Evolutionary conservation across 2,329 filamentous ascomycete species (phyloP).

Genomic region (Trichoderma arundinaceum): DNA sequence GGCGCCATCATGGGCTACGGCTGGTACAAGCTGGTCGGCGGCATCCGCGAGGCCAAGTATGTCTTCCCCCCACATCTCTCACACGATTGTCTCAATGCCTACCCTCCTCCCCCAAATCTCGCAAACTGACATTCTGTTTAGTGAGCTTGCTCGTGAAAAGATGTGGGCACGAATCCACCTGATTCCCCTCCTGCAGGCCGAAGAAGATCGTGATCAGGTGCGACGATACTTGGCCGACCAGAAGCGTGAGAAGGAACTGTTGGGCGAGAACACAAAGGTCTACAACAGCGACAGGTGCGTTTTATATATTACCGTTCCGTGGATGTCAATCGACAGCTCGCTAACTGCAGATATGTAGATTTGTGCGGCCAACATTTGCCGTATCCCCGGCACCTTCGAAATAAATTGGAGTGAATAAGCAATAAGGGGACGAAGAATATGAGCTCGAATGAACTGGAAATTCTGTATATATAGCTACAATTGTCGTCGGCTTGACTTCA

Average conservation of each 20-base stretch:
- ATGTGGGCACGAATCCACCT: slow-evolving; percentile 97
- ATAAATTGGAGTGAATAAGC: slow-evolving; percentile 46
- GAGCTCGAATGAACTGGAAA: slow-evolving; percentile 5
- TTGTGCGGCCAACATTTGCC: slow-evolving; percentile 80
- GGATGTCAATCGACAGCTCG: neutral
- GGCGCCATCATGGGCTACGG: slow-evolving; percentile 84
- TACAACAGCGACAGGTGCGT: slow-evolving; percentile 88
- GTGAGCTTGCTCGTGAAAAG: slow-evolving; percentile 94
- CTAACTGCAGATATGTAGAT: slow-evolving; percentile 55
- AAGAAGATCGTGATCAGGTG: slow-evolving; percentile 95
- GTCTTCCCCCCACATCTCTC: slow-evolving; percentile 41
- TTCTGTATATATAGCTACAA: slow-evolving; percentile 31
- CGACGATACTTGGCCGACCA: slow-evolving; percentile 84
- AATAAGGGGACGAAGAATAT: neutral
- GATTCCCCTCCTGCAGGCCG: slow-evolving; percentile 90
- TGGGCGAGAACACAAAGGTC: slow-evolving; percentile 82
- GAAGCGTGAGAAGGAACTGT: slow-evolving; percentile 85
- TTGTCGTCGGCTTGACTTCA: neutral
- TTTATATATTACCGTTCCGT: neutral
- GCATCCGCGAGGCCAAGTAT: slow-evolving; percentile 90
- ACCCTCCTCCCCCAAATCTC: neutral
- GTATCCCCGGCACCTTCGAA: slow-evolving; percentile 70
- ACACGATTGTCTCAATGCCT: neutral
- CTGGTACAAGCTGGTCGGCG: slow-evolving; percentile 83
- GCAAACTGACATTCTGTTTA: slow-evolving; percentile 46